Percentiles rank a stretch among this genome's conserved stretches.
Evolutionary conservation across 495 filamentous ascomycete genomes (phyloP).

Genomic region (Aspergillus hancockii): DNA sequence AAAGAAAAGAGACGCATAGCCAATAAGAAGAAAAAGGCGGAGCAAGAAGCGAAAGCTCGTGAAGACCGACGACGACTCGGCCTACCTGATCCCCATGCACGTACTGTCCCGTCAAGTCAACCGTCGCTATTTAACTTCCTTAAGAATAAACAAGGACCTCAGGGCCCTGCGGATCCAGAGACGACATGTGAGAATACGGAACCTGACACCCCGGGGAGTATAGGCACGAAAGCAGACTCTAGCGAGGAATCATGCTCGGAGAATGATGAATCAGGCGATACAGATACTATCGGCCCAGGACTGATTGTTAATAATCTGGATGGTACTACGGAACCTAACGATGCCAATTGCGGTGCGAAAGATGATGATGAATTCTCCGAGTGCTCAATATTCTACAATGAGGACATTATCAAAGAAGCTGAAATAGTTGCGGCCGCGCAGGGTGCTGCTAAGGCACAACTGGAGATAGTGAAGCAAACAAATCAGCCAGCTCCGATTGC

Average conservation of each 20-base stretch:
- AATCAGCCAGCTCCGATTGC: not conserved
- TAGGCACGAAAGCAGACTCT: slow-evolving; percentile 18
- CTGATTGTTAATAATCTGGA: slow-evolving; percentile 7
- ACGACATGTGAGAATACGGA: slow-evolving; percentile 2
- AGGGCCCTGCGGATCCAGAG: slow-evolving; percentile 9
- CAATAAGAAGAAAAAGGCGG: slow-evolving; percentile 47
- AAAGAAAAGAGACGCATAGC: slow-evolving; percentile 40
- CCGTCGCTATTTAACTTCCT: slow-evolving; percentile 48
- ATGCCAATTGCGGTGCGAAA: not conserved
- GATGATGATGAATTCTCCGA: slow-evolving; percentile 46
- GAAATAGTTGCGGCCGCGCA: slow-evolving; percentile 19
- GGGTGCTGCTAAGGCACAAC: slow-evolving; percentile 1
- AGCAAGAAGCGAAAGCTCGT: slow-evolving; percentile 43
- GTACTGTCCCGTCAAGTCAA: slow-evolving; percentile 48
- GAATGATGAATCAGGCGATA: slow-evolving; percentile 21
- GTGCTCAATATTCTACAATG: slow-evolving; percentile 42
- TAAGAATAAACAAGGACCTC: slow-evolving; percentile 19
- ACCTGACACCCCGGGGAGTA: slow-evolving; percentile 6
- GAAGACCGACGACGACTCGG: slow-evolving; percentile 45
- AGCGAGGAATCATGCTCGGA: slow-evolving; percentile 21
- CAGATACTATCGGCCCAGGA: slow-evolving; percentile 3
- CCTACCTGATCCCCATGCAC: slow-evolving; percentile 43
- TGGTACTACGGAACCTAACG: slow-evolving; percentile 13
- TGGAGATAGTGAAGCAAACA: not conserved
- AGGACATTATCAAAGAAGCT: slow-evolving; percentile 31